Base-by-base conservation (phyloP, 192 early-diverging fungal species). In the Coemansia umbellata region DNA sequence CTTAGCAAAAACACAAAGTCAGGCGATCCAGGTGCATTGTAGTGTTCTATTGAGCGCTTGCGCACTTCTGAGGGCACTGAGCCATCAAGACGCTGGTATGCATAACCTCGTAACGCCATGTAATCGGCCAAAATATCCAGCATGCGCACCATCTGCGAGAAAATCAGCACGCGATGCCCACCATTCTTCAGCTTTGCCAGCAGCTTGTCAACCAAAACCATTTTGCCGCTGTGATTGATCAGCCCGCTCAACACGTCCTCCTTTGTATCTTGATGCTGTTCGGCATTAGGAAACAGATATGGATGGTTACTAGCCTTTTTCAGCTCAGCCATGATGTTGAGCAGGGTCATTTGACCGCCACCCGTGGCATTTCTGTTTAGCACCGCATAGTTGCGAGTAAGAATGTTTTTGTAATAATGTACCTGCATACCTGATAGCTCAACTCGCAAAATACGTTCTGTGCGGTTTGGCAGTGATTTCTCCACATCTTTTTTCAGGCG, bases 401-500 rank as follows among this genome's bases (percentile, higher is more conserved):
- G 84, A 47, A 99, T 93, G 56, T 91, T 88, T 67, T 95, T 95
- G 80, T 97, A 96, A 66, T 89, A 95, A 52, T 90, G 85, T 13
- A 90, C 82, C 66, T 98, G 95, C 76, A 96, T 71, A 4, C 86
- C 85, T 0, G 89, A 86, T 59, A 98, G 78, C 52, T 93, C 93
- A 0, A 99, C 92, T 7, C 97, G 88, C 52, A 99, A 69, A 31
- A 99, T 95, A 32, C 91, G 85, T 63, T 99, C 97, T 0, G 92
- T 92, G 74, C 98, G 95, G 58, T 89, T 87, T 4, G 94, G 95
- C 50, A 99, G 60, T 8, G 92, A 93, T 72, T 92, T 94, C 69
- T 99, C 97, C 0, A 98, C 97, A 57, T 99, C 95, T 69, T 95
- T 96, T 65, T 99, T 99, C 23, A 98, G 75, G 5, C 97, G 83